A percentile compares a stretch with the other conserved stretches of the same genome.
phyloP scores from a whole-genome alignment of 1,284 basidiomycete genomes.

The Porogramme epimiltina region DNA sequence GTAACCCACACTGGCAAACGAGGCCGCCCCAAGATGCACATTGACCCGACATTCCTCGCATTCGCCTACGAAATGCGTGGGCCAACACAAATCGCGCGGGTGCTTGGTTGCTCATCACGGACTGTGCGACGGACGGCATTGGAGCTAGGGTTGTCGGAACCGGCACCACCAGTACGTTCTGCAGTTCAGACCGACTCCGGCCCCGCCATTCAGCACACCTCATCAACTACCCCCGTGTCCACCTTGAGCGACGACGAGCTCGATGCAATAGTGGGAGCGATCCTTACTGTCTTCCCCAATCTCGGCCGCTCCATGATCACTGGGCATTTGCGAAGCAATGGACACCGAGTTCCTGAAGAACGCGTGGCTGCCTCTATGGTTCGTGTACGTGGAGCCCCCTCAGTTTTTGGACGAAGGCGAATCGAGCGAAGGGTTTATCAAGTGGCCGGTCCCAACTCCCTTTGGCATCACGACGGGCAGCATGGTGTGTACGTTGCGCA shows the following conservation, averaged over 20 bases:
- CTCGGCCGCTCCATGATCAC: background rate
- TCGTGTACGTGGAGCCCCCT: slow-evolving; percentile 21
- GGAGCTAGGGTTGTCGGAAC: too few relatives aligned
- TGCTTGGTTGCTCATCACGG: background rate
- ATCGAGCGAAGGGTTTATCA: slow-evolving; percentile 24
- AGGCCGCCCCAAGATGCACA: background rate
- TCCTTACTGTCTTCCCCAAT: background rate
- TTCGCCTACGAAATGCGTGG: background rate
- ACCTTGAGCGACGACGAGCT: background rate
- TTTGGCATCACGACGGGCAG: slow-evolving; percentile 36
- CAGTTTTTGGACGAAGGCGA: slow-evolving; percentile 17
- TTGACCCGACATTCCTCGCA: background rate
- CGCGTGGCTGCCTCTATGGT: background rate
- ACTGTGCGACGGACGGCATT: background rate
- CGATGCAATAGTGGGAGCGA: background rate
- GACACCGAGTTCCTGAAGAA: background rate
- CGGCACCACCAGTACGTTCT: too few relatives aligned
- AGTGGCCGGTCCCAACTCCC: slow-evolving; percentile 31
- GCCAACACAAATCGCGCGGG: background rate
- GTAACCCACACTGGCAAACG: background rate
- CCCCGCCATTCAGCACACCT: too few relatives aligned
- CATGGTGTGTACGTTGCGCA: slow-evolving; percentile 27
- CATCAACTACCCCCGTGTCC: background rate
- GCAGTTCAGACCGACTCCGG: background rate
- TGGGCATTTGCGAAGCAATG: background rate